phyloP scores from a whole-genome alignment of 805 yeast genomes.

The Nakazawaea laoshanensis region DNA sequence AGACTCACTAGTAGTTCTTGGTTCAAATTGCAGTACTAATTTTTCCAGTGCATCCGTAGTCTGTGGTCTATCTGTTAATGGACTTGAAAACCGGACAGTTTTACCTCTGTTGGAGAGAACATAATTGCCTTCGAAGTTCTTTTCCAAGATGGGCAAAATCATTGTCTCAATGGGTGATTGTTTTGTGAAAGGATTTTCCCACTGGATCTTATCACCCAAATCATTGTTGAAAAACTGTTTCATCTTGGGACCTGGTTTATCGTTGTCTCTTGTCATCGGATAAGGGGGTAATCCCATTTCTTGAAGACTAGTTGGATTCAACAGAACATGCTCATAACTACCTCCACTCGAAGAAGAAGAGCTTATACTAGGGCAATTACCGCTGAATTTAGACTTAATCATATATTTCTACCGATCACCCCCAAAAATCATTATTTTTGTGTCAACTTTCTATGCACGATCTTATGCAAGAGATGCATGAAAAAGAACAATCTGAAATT shows the following conservation, averaged over 20 bases:
- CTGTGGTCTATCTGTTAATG: conserved; percentile 7
- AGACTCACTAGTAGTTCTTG: too few species aligned
- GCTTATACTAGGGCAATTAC: conserved; percentile 9
- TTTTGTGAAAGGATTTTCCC: neutral
- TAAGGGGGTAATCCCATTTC: conserved; percentile 3
- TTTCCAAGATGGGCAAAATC: conserved; percentile 6
- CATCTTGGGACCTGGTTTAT: neutral
- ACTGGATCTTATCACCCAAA: neutral
- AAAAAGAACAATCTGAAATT: too few species aligned
- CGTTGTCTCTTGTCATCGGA: conserved; percentile 4
- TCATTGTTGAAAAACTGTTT: neutral
- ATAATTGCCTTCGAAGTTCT: conserved; percentile 3
- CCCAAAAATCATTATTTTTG: too few species aligned
- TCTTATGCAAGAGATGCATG: too few species aligned
- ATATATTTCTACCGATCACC: too few species aligned
- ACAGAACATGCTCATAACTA: conserved; percentile 3
- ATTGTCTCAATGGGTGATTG: neutral
- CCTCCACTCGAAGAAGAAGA: conserved; percentile 9
- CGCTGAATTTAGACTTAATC: too few species aligned
- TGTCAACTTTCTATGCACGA: too few species aligned
- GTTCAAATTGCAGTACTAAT: too few species aligned
- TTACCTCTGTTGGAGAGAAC: conserved; percentile 1
- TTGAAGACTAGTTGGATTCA: neutral
- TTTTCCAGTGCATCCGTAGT: too few species aligned
- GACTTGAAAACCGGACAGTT: conserved; percentile 9